Conservation (phyloP, 768 basidiomycete genomes). For the Kwoniella sp. region DNA sequence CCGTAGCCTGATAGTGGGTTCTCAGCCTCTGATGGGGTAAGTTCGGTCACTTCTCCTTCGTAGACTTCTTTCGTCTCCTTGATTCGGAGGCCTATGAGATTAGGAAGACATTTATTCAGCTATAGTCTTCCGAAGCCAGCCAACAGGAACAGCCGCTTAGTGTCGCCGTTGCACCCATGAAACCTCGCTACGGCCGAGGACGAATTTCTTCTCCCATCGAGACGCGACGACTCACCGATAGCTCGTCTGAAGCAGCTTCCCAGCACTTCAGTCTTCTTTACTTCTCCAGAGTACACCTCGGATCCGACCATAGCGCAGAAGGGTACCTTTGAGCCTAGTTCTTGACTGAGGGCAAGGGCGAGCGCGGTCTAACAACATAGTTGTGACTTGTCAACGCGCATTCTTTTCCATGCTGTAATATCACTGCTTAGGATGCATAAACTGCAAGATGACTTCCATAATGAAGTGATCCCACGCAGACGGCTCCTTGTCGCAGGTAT, state of each 20-base stretch:
- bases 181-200: too few species aligned
- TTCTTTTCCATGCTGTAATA: too few species aligned
- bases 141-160: too few species aligned
- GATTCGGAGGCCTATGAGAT: conserved; percentile 78
- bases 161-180: too few species aligned
- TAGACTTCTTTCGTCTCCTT: conserved; percentile 99
- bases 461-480: too few species aligned
- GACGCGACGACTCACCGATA: conserved; percentile 85
- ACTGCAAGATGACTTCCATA: too few species aligned
- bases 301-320: conserved; percentile 99
- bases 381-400: too few species aligned
- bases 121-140: too few species aligned
- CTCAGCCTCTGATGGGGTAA: conserved; percentile 93
- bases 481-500: too few species aligned
- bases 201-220: too few species aligned
- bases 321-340: conserved; percentile 89
- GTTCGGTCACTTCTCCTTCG: conserved; percentile 96
- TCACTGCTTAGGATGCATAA: too few species aligned
- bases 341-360: conserved; percentile 91
- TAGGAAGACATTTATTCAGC: too few species aligned
- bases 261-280: conserved; percentile 98
- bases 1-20: conserved; percentile 97
- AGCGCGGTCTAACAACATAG: conserved; percentile 80
- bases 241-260: conserved; percentile 92
- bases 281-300: conserved; percentile 94